Evolutionary conservation across 768 basidiomycete species (phyloP).

Genomic region (Nidularia sp.): DNA sequence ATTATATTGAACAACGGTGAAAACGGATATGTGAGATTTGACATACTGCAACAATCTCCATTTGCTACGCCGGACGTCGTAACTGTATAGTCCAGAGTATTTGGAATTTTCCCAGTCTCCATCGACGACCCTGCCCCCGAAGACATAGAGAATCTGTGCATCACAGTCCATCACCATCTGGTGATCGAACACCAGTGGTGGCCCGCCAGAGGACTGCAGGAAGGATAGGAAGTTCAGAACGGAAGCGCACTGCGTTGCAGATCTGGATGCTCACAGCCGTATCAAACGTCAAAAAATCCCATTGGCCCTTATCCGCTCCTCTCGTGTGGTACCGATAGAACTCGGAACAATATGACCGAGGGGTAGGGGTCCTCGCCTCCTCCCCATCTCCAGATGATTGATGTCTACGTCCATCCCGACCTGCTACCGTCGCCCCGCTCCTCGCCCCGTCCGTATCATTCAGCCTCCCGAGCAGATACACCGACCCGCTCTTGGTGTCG

Average conservation of each 20-base stretch:
- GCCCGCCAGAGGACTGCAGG: slow-evolving; percentile 57
- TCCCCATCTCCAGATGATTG: background rate
- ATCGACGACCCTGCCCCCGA: slow-evolving; percentile 71
- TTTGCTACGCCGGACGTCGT: slow-evolving; percentile 57
- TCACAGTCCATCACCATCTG: slow-evolving; percentile 78
- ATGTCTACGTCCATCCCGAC: background rate
- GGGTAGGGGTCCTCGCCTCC: background rate
- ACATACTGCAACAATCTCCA: slow-evolving; percentile 70
- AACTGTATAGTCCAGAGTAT: slow-evolving; percentile 73
- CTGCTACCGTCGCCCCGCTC: background rate
- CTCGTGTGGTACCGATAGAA: slow-evolving; percentile 75
- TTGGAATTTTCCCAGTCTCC: slow-evolving; percentile 55
- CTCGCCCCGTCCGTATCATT: slow-evolving; percentile 44
- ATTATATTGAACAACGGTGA: slow-evolving; percentile 5
- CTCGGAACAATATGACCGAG: slow-evolving; percentile 50
- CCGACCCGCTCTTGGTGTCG: slow-evolving; percentile 62
- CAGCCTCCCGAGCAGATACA: slow-evolving; percentile 72
- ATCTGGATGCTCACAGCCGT: slow-evolving; percentile 46
- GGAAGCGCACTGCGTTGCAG: background rate
- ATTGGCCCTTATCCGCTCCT: slow-evolving; percentile 58
- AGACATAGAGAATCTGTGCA: slow-evolving; percentile 68
- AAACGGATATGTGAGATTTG: background rate
- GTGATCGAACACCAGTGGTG: slow-evolving; percentile 74
- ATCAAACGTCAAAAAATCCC: slow-evolving; percentile 68
- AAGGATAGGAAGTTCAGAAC: background rate